Base-by-base conservation (phyloP, 208 protist species). In the Phytomonas serpens region DNA sequence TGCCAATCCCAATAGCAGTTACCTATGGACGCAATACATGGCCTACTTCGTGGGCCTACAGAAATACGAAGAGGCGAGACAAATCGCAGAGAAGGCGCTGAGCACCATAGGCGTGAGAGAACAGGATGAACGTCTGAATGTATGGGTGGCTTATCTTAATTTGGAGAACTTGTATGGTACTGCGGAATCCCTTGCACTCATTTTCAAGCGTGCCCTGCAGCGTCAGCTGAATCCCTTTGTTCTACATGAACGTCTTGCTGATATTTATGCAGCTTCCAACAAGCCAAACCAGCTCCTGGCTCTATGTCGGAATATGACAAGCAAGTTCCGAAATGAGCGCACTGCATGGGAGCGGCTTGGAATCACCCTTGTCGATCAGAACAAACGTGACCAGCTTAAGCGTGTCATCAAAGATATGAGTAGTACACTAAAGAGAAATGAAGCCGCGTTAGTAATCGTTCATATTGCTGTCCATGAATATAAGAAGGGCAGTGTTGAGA, bases 11-110 rank as follows among this genome's bases (percentile, higher is more conserved):
- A 96, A 97, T 79, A 95, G 83, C 81, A 96, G 88, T 73, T 98
- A 90, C 73, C 72, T 98, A 36, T 98, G 94, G 93, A 94, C 86
- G 63, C 92, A 97, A 77, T 98, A 95, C 84, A 98, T 98, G 92
- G 87, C 94, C 10, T 81, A 93, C 71, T 88, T 93, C 71, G 81
- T 98, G 3, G 72, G 73, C 4, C 71, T 95, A 64, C 85, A 93
- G 62, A 84, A 97, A 75, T 86, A 91, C 72, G 93, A 97, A 71
- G 84, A 95, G 63, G 94, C 94, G 19, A 84, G 93, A 9, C 83
- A 92, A 65, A 87, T 98, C 29, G 90, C 89, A 9, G 92, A 98
- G 74, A 94, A 91, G 81, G 94, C 94, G 27, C 81, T 98, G 32
- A 77, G 71, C 32, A 95, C 89, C 11, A 98, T 98, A 69, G 87